A percentile compares a stretch with the other conserved stretches of the same genome.
Evolutionary conservation across 1,139 yeast species (phyloP).

Genomic region (Candida freyschussii): DNA sequence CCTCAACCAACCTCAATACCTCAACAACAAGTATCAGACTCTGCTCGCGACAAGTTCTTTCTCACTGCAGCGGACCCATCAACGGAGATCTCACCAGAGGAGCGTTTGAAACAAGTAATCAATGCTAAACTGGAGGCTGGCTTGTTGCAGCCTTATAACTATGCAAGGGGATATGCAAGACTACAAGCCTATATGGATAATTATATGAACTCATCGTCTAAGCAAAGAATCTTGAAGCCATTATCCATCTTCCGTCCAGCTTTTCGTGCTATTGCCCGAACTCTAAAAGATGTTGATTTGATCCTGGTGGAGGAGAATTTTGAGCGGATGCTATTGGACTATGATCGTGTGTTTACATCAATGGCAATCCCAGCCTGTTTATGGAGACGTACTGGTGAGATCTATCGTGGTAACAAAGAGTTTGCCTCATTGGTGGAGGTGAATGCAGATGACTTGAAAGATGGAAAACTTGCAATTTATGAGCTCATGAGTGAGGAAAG

Average conservation of each 20-base stretch:
- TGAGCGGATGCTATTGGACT: constrained; percentile 88
- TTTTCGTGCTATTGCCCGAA: constrained; percentile 86
- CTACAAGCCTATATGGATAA: constrained; percentile 89
- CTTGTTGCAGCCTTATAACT: constrained; percentile 84
- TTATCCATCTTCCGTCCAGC: constrained; percentile 87
- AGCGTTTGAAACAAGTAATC: constrained; percentile 88
- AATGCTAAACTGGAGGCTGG: constrained; percentile 96
- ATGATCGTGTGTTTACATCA: constrained; percentile 92
- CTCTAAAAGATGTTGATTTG: constrained; percentile 85
- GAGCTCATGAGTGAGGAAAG: constrained; percentile 96
- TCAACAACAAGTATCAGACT: constrained; percentile 45
- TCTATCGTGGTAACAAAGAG: constrained; percentile 91
- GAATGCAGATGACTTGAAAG: constrained; percentile 83
- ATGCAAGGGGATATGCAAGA: constrained; percentile 90
- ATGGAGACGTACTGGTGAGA: constrained; percentile 97
- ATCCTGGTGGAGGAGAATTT: constrained; percentile 92
- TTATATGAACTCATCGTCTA: constrained; percentile 80
- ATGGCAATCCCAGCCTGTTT: constrained; percentile 98
- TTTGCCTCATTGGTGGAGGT: constrained; percentile 96
- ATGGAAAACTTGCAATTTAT: constrained; percentile 88
- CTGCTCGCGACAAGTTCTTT: constrained; percentile 90
- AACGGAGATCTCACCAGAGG: constrained; percentile 91
- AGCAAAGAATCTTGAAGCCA: constrained; percentile 87
- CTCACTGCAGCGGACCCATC: constrained; percentile 97
- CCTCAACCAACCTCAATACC: constrained; percentile 9